These are phyloP conservation scores for Cyanidium caldarium DNA, from an alignment of 23 red algal genomes.

Conservation along the genomic window DNA sequence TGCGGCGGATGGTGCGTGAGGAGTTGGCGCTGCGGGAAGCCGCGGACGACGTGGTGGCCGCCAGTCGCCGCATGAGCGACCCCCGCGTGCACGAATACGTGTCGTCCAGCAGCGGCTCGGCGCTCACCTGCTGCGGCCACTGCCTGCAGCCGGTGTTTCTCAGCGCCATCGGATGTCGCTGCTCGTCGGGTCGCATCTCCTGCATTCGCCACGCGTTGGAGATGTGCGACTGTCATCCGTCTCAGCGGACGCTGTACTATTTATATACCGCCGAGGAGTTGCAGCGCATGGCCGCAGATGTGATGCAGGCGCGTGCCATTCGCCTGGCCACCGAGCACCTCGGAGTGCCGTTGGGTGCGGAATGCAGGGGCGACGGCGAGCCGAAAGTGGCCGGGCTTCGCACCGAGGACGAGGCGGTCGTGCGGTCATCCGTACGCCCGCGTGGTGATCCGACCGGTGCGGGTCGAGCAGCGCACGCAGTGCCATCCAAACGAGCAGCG, in stretches of 20 bases:
- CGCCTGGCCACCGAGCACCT: too few relatives aligned
- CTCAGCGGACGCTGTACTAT: not conserved
- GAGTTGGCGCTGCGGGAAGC: conserved; percentile 2
- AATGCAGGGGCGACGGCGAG: too few relatives aligned
- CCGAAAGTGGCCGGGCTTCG: too few relatives aligned
- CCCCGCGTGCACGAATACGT: not conserved
- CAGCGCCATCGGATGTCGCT: not conserved
- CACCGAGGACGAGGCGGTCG: too few relatives aligned
- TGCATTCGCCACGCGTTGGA: conserved; percentile 1
- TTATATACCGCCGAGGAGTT: not conserved
- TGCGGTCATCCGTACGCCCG: too few relatives aligned
- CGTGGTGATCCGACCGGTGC: too few relatives aligned
- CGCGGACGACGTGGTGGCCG: not conserved
- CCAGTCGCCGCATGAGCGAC: not conserved
- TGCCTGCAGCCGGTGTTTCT: not conserved
- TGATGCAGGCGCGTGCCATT: too few relatives aligned
- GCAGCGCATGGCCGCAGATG: not conserved
- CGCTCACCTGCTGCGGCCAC: not conserved
- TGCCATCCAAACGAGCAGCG: too few relatives aligned
- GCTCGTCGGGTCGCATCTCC: not conserved
- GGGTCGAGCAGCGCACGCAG: too few relatives aligned
- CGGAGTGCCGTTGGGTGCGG: too few relatives aligned
- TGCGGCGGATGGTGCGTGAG: not conserved
- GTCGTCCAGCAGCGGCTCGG: not conserved
- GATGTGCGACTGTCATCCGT: not conserved